Percentiles rank a stretch among this genome's conserved stretches.
These are phyloP conservation scores for Xylariales sp. DNA, from an alignment of 2,329 filamentous ascomycete genomes.

Conservation along the genomic window DNA sequence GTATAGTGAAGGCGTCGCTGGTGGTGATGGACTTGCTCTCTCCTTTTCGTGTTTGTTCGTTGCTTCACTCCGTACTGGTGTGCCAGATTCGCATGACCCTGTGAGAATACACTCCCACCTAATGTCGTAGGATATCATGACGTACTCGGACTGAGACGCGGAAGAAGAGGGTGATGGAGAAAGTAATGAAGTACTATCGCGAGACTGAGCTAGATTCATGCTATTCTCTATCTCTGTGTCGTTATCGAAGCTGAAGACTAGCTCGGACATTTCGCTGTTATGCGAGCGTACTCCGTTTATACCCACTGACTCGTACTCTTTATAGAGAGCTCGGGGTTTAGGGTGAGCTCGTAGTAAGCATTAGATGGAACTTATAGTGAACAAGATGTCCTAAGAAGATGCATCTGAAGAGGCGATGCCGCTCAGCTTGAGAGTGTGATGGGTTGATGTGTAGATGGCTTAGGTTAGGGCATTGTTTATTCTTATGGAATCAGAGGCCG, in stretches of 20 bases:
- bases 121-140: not conserved
- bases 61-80: not conserved
- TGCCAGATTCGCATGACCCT: not conserved
- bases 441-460: not conserved
- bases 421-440: not conserved
- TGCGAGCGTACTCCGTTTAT: not conserved
- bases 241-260: constrained; percentile 16
- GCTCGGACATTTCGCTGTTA: constrained; percentile 1
- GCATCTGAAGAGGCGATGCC: not conserved
- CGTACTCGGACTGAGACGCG: constrained; percentile 3
- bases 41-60: not conserved
- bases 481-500: not conserved
- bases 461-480: too few relatives aligned
- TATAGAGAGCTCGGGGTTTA: not conserved
- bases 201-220: not conserved
- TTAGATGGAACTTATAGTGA: not conserved
- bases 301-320: not conserved
- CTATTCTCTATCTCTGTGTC: not conserved
- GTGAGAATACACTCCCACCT: not conserved
- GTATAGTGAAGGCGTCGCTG: not conserved
- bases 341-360: not conserved
- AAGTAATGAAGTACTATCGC: not conserved
- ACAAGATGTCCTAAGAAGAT: not conserved
- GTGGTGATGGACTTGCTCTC: not conserved
- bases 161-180: constrained; percentile 3